Evolutionary conservation across 805 yeast species (phyloP).

Genomic region (Metschnikowia sp.): DNA sequence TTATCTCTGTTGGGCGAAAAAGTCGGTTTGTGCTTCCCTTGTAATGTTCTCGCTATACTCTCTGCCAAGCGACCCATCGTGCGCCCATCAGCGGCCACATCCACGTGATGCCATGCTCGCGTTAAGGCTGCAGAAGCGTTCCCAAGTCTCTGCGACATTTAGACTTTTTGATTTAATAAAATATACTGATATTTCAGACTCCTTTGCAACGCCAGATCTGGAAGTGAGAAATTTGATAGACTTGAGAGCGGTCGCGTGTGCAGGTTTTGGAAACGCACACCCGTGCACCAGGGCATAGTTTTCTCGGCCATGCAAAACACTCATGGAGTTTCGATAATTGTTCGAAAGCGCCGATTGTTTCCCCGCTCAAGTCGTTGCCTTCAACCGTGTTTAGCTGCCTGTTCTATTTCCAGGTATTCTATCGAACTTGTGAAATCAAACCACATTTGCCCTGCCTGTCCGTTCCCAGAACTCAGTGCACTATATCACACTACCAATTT

Average conservation of each 20-base stretch:
- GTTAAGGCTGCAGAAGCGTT: conserved; percentile 72
- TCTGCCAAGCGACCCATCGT: conserved; percentile 92
- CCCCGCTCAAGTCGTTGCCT: conserved; percentile 1
- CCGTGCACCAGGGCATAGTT: no score
- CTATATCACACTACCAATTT: no score
- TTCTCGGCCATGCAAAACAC: no score
- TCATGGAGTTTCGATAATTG: neutral
- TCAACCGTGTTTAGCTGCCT: neutral
- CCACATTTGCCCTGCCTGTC: no score
- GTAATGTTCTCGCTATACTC: conserved; percentile 78
- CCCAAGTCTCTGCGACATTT: conserved; percentile 48
- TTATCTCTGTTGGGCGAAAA: conserved; percentile 69
- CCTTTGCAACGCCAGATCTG: neutral
- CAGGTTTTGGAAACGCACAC: neutral
- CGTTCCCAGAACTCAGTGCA: no score
- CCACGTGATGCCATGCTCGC: conserved; percentile 94
- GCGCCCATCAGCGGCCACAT: conserved; percentile 77
- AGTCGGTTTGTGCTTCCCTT: conserved; percentile 97
- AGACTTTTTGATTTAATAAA: no score
- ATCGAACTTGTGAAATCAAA: no score
- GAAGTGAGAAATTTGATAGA: conserved; percentile 4
- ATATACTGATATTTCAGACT: no score
- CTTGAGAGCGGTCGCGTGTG: no score
- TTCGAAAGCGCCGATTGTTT: conserved; percentile 1
- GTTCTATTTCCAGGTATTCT: no score